Evolutionary conservation across 768 basidiomycete species (phyloP).

Genomic region (Lactarius deliciosus): DNA sequence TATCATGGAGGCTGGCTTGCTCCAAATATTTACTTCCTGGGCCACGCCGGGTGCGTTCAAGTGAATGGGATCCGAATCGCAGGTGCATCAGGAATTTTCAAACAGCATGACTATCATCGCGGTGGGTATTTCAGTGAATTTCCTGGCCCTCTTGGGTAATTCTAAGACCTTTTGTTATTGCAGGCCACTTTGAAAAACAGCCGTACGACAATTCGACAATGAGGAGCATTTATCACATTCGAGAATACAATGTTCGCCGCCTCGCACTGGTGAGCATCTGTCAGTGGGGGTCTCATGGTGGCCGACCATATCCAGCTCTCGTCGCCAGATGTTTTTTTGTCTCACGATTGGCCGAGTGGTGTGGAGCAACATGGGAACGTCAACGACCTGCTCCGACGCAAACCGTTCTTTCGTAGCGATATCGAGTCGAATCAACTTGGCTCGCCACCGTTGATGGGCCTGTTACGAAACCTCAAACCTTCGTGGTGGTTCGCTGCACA

Average conservation of each 20-base stretch:
- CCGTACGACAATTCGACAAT: constrained; percentile 76
- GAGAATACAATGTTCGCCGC: constrained; percentile 79
- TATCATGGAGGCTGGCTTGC: constrained; percentile 98
- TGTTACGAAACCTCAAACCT: constrained; percentile 51
- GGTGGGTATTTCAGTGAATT: constrained; percentile 41
- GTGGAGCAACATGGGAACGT: constrained; percentile 84
- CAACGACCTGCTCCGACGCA: constrained; percentile 61
- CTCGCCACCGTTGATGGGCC: constrained; percentile 70
- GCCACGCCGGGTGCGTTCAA: constrained; percentile 70
- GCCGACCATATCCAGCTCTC: constrained; percentile 45
- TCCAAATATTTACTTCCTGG: constrained; percentile 94
- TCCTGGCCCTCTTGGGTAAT: constrained; percentile 19
- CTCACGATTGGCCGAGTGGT: constrained; percentile 24
- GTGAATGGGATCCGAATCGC: constrained; percentile 87
- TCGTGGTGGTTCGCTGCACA: constrained; percentile 94
- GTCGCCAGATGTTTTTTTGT: constrained; percentile 43
- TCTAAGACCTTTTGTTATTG: background rate
- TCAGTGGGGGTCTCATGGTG: background rate
- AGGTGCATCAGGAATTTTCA: constrained; percentile 92
- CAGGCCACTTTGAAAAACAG: constrained; percentile 77
- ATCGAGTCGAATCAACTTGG: constrained; percentile 69
- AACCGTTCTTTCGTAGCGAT: constrained; percentile 76
- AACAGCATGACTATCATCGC: constrained; percentile 64
- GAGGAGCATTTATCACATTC: constrained; percentile 86
- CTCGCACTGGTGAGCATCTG: constrained; percentile 60